Percentiles rank a stretch among this genome's conserved stretches.
These are phyloP conservation scores for Brassica incana DNA, from an alignment of 345 rosid species.

Conservation along the genomic window DNA sequence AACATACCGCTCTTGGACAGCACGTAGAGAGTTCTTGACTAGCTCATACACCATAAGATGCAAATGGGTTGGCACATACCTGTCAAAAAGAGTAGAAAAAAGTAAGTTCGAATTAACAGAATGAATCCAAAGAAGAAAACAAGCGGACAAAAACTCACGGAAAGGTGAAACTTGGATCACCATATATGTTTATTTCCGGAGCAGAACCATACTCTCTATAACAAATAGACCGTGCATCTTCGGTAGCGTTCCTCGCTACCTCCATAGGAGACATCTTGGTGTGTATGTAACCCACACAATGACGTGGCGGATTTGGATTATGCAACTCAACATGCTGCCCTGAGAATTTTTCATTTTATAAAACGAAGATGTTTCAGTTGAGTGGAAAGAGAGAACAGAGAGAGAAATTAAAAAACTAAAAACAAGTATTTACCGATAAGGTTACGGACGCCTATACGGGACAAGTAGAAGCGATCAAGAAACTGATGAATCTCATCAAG, in stretches of 20 bases:
- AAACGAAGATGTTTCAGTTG: neutral
- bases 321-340: conserved; percentile 99
- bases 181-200: conserved; percentile 74
- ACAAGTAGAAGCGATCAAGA: conserved; percentile 93
- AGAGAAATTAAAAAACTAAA: neutral
- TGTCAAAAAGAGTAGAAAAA: conserved; percentile 30
- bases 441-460: conserved; percentile 92
- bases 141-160: conserved; percentile 59
- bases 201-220: conserved; percentile 88
- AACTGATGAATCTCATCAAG: conserved; percentile 90
- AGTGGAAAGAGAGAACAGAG: neutral
- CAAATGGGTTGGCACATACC: conserved; percentile 90
- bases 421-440: conserved; percentile 60
- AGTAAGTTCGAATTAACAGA: neutral
- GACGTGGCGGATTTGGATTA: conserved; percentile 84
- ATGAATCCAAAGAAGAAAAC: neutral
- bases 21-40: conserved; percentile 93
- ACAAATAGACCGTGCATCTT: conserved; percentile 88
- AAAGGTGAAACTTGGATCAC: conserved; percentile 88
- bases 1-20: conserved; percentile 82
- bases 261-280: conserved; percentile 95
- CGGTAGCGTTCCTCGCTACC: conserved; percentile 83
- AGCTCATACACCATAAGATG: conserved; percentile 94
- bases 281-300: conserved; percentile 82
- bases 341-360: conserved; percentile 42